A percentile compares a stretch with the other conserved stretches of the same genome.
Conservation (phyloP, 495 filamentous ascomycete genomes). For the Podospora anserina region DNA sequence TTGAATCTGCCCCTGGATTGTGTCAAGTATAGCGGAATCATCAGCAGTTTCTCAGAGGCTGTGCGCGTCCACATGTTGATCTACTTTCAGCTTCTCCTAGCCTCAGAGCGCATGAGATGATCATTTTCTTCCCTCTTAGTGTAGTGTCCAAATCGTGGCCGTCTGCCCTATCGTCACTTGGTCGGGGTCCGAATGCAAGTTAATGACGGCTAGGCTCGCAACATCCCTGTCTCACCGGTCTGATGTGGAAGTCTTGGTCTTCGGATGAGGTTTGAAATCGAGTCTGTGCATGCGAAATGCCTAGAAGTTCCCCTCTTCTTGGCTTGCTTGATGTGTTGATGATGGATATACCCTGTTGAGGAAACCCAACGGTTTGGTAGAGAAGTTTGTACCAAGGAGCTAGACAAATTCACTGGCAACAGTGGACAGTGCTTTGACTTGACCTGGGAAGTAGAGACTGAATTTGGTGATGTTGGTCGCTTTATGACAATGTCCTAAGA, state of each 20-base stretch:
- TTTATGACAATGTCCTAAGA: too few relatives aligned
- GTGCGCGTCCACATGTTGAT: not conserved
- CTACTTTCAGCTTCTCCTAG: not conserved
- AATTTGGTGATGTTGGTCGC: too few relatives aligned
- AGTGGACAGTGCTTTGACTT: too few relatives aligned
- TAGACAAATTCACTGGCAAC: not conserved
- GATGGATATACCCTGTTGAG: not conserved
- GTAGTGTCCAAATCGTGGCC: not conserved
- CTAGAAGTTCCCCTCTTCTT: not conserved
- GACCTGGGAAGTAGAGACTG: too few relatives aligned
- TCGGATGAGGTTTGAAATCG: not conserved
- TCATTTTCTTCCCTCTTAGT: not conserved
- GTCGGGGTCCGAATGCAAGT: not conserved
- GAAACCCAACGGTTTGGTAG: not conserved
- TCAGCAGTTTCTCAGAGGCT: too few relatives aligned
- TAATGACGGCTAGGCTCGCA: not conserved
- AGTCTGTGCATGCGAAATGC: not conserved
- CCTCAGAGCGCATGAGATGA: not conserved
- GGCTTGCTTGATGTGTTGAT: not conserved
- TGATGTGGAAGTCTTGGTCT: not conserved
- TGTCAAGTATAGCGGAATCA: too few relatives aligned
- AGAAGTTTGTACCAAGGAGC: not conserved
- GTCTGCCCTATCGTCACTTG: not conserved
- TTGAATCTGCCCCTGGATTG: too few relatives aligned
- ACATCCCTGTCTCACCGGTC: not conserved